A percentile compares a stretch with the other conserved stretches of the same genome.
These are phyloP conservation scores for Mortierella polycephala DNA, from an alignment of 371 early-diverging fungal genomes.

Conservation along the genomic window DNA sequence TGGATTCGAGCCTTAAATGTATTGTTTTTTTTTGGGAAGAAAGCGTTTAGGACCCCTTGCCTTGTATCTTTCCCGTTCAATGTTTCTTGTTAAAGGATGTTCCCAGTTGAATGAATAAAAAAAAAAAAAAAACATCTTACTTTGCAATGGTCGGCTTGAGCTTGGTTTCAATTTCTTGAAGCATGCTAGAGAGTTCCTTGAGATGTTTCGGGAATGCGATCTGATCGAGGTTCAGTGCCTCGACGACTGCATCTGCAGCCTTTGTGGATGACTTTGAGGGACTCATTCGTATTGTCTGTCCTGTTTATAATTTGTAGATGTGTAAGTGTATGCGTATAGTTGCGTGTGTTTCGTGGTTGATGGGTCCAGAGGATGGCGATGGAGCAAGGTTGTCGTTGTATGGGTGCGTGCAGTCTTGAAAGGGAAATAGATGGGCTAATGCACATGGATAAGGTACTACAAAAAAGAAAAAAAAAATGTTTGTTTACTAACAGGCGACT, in stretches of 20 bases:
- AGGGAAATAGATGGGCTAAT: neutral
- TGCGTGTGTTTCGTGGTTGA: neutral
- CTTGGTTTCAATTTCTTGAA: conserved; percentile 64
- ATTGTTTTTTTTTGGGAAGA: too few species aligned
- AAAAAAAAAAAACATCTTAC: conserved; percentile 40
- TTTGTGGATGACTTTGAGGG: conserved; percentile 27
- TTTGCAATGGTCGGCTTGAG: conserved; percentile 64
- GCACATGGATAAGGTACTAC: neutral
- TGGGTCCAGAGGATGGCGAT: neutral
- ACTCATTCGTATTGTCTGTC: conserved; percentile 9
- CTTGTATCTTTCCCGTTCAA: too few species aligned
- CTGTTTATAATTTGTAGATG: neutral
- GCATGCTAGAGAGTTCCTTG: conserved; percentile 63
- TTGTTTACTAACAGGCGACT: conserved; percentile 8
- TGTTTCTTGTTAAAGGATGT: too few species aligned
- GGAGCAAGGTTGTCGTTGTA: too few species aligned
- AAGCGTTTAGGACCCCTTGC: too few species aligned
- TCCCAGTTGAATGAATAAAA: neutral
- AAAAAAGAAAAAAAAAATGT: conserved; percentile 7
- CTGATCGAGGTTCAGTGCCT: conserved; percentile 37
- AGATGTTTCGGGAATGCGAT: conserved; percentile 59
- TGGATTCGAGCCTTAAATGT: conserved; percentile 60
- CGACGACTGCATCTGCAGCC: conserved; percentile 14
- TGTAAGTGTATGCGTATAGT: conserved; percentile 1
- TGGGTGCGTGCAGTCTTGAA: neutral